phyloP scores from a whole-genome alignment of 352 stramenopile genomes.

The Phytophthora podocarpi region DNA sequence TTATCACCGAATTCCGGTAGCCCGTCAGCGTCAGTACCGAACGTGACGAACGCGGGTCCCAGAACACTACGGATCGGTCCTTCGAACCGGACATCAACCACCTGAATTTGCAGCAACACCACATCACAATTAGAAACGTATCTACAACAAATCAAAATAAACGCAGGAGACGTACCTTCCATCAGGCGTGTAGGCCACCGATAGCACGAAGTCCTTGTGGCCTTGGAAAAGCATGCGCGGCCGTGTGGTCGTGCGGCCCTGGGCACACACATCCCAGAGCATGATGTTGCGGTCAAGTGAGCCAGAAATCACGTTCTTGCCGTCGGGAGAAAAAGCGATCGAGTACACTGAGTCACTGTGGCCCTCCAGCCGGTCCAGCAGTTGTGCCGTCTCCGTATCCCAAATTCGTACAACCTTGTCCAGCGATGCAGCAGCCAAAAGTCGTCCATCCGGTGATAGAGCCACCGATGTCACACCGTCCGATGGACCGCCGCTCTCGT shows the following conservation, averaged over 20 bases:
- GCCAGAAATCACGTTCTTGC: conserved; percentile 88
- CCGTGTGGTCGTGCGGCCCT: conserved; percentile 78
- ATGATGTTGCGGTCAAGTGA: conserved; percentile 88
- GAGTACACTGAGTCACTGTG: conserved; percentile 90
- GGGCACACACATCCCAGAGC: conserved; percentile 84
- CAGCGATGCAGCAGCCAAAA: conserved; percentile 78
- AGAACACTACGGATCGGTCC: conserved; percentile 88
- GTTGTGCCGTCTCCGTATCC: conserved; percentile 82
- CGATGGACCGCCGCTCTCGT: conserved; percentile 75
- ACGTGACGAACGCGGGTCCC: conserved; percentile 81
- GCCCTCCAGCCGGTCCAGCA: conserved; percentile 82
- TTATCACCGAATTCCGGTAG: conserved; percentile 90
- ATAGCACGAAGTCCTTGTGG: conserved; percentile 89
- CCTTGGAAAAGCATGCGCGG: conserved; percentile 89
- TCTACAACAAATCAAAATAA: background rate
- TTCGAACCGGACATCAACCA: conserved; percentile 90
- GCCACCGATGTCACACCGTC: conserved; percentile 86
- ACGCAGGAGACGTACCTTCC: conserved; percentile 58
- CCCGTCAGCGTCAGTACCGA: conserved; percentile 84
- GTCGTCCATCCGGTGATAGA: conserved; percentile 74
- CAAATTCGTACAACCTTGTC: conserved; percentile 90
- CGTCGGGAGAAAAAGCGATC: conserved; percentile 86
- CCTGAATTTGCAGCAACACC: conserved; percentile 37
- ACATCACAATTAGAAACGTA: conserved; percentile 9
- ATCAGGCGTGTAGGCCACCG: conserved; percentile 86